A percentile compares a stretch with the other conserved stretches of the same genome.
Evolutionary conservation across 352 stramenopile species (phyloP).

Genomic region (Peronospora tabacina): DNA sequence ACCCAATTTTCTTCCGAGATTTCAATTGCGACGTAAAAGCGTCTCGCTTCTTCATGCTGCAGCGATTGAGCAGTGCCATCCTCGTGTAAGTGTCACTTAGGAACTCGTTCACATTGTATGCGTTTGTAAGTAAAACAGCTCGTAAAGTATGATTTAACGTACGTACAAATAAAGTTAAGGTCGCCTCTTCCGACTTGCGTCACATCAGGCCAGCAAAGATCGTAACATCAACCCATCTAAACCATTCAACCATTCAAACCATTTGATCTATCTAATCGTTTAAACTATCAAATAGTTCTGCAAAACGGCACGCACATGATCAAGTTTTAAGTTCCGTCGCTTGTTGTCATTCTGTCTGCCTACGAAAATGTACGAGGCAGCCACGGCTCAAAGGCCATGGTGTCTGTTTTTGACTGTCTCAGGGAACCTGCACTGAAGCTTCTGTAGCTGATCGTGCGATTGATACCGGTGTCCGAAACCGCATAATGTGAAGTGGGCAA

Average conservation of each 20-base stretch:
- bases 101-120: neutral
- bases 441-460: constrained; percentile 11
- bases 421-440: constrained; percentile 26
- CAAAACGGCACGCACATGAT: too few species aligned
- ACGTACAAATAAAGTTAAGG: neutral
- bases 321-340: too few species aligned
- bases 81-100: constrained; percentile 9
- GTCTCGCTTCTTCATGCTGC: constrained; percentile 19
- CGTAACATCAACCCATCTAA: neutral
- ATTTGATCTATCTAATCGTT: too few species aligned
- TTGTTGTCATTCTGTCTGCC: too few species aligned
- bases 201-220: neutral
- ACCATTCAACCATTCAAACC: neutral
- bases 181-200: neutral
- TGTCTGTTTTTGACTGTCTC: constrained; percentile 20
- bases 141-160: constrained; percentile 6
- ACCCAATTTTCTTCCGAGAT: constrained; percentile 31
- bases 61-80: constrained; percentile 11
- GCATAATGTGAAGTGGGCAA: neutral
- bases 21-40: constrained; percentile 27
- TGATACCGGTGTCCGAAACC: neutral
- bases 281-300: too few species aligned
- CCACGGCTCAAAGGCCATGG: neutral
- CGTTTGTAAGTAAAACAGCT: neutral
- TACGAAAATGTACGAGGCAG: constrained; percentile 3